phyloP scores from a whole-genome alignment of 352 stramenopile genomes.

The Phytophthora vignae region DNA sequence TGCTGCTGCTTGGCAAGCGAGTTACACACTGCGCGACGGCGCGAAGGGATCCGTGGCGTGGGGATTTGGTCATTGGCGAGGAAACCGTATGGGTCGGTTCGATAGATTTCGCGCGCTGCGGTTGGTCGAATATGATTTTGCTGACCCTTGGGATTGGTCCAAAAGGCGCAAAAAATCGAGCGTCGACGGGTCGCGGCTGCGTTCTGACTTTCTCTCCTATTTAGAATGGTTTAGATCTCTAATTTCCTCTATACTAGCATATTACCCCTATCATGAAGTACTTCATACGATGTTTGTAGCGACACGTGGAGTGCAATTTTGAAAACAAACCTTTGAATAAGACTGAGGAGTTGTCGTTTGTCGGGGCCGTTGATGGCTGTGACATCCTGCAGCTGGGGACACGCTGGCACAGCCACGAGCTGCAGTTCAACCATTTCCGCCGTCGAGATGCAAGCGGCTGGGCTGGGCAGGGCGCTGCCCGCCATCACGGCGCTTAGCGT shows the following conservation, averaged over 20 bases:
- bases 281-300: no score
- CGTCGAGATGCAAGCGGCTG: conserved; percentile 13
- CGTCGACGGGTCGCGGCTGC: conserved; percentile 10
- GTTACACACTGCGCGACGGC: conserved; percentile 20
- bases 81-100: conserved; percentile 13
- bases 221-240: no score
- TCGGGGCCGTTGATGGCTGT: not conserved
- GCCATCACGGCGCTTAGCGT: not conserved
- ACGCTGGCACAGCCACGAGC: not conserved
- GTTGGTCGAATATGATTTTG: conserved; percentile 13
- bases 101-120: conserved; percentile 8
- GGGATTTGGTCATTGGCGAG: conserved; percentile 8
- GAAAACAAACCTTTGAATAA: no score
- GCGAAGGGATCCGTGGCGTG: conserved; percentile 17
- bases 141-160: conserved; percentile 23
- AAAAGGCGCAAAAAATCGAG: conserved; percentile 31
- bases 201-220: conserved; percentile 5
- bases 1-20: not conserved
- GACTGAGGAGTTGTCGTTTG: not conserved
- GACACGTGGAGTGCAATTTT: no score
- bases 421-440: conserved; percentile 17
- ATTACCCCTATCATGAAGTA: no score
- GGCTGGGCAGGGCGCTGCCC: not conserved
- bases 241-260: no score
- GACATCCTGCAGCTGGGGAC: conserved; percentile 3